These are phyloP conservation scores for Rhizopus stolonifer DNA, from an alignment of 371 early-diverging fungal species.

Conservation along the genomic window DNA sequence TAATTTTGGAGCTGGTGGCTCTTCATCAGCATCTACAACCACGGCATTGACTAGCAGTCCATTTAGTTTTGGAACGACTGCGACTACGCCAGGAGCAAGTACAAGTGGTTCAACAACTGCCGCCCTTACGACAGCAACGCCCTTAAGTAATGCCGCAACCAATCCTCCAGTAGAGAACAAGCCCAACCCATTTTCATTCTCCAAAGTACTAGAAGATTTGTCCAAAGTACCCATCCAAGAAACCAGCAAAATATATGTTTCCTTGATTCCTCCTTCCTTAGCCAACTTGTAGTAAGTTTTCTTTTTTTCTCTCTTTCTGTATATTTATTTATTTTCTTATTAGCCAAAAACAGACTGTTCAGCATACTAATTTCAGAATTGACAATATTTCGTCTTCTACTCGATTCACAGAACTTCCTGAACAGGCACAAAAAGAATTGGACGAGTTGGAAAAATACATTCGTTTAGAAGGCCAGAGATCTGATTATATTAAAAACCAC, in stretches of 20 bases:
- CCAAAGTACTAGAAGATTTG: conserved; percentile 30
- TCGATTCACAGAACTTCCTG: conserved; percentile 44
- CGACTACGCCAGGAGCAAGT: conserved; percentile 2
- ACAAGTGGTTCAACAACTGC: conserved; percentile 5
- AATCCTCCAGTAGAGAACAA: conserved; percentile 12
- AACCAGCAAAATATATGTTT: conserved; percentile 31
- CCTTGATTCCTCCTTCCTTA: conserved; percentile 29
- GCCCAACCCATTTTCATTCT: conserved; percentile 36
- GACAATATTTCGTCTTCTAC: conserved; percentile 41
- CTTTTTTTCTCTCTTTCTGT: neutral
- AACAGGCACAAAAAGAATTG: conserved; percentile 43
- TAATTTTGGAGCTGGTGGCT: too few relatives aligned
- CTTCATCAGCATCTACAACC: neutral
- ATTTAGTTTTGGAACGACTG: conserved; percentile 14
- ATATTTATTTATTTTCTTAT: conserved; percentile 2
- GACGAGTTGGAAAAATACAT: conserved; percentile 42
- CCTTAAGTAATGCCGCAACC: neutral
- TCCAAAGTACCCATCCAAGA: conserved; percentile 28
- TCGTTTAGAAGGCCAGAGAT: conserved; percentile 36
- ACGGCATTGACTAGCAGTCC: conserved; percentile 14
- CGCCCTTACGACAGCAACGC: conserved; percentile 10
- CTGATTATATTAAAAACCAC: conserved; percentile 38
- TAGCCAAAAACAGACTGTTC: conserved; percentile 38
- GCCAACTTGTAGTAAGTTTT: conserved; percentile 33
- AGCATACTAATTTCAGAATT: conserved; percentile 44